These are phyloP conservation scores for Scleroderma bovista DNA, from an alignment of 768 basidiomycete genomes.

Conservation along the genomic window DNA sequence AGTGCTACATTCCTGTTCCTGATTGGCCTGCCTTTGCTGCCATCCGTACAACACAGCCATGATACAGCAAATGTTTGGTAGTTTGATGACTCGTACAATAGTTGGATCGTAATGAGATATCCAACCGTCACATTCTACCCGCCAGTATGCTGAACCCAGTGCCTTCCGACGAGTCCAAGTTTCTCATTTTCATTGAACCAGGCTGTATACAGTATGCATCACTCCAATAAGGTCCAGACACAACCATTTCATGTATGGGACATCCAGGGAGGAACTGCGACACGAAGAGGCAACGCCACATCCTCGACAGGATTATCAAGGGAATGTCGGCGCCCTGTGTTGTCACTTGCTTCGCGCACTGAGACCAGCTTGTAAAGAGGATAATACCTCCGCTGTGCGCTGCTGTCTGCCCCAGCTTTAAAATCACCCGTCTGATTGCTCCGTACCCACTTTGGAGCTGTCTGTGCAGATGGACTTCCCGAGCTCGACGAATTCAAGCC, in stretches of 20 bases:
- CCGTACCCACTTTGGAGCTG: conserved; percentile 19
- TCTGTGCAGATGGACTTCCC: conserved; percentile 7
- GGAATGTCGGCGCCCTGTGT: conserved; percentile 18
- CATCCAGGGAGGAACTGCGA: conserved; percentile 12
- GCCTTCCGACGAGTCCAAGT: no score
- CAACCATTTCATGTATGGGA: background rate
- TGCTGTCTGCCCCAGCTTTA: conserved; percentile 17
- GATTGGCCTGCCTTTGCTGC: background rate
- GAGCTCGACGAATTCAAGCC: conserved; percentile 21
- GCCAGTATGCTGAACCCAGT: no score
- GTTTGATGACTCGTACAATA: no score
- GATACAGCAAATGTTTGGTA: no score
- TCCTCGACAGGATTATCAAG: conserved; percentile 1
- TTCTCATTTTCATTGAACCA: no score
- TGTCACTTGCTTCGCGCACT: conserved; percentile 13
- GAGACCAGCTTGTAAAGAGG: conserved; percentile 29
- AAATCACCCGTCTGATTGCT: conserved; percentile 21
- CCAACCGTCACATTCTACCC: no score
- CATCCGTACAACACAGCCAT: background rate
- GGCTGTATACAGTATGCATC: no score
- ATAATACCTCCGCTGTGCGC: conserved; percentile 18
- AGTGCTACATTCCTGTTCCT: no score
- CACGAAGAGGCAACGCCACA: conserved; percentile 3
- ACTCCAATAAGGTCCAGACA: no score
- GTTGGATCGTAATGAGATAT: no score